Conservation (phyloP, 495 filamentous ascomycete species). For the Staphylotrichum longicolle region DNA sequence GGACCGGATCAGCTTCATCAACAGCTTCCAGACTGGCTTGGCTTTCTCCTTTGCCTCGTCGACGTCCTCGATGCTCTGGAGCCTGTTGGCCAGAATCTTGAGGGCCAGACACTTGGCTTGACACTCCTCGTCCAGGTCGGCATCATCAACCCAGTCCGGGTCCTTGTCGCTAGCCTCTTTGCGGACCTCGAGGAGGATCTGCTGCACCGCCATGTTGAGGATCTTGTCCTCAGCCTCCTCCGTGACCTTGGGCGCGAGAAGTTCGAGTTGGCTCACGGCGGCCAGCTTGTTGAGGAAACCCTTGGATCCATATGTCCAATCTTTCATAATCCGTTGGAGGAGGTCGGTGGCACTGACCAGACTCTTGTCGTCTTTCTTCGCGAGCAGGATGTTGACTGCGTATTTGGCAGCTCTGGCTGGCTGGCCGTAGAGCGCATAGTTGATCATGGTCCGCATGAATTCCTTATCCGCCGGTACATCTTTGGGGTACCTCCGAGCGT, state of each 20-base stretch:
- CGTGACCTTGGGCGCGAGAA: slow-evolving; percentile 70
- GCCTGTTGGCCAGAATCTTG: slow-evolving; percentile 80
- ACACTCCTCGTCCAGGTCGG: slow-evolving; percentile 71
- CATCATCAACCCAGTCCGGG: slow-evolving; percentile 65
- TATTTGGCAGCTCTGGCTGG: slow-evolving; percentile 87
- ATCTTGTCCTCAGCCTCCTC: slow-evolving; percentile 73
- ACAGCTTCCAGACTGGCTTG: slow-evolving; percentile 67
- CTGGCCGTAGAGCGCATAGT: slow-evolving; percentile 75
- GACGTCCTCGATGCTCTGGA: slow-evolving; percentile 62
- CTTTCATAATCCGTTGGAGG: slow-evolving; percentile 66
- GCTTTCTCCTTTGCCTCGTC: slow-evolving; percentile 64
- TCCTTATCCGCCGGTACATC: slow-evolving; percentile 85
- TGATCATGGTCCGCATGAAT: slow-evolving; percentile 74
- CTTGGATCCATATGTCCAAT: slow-evolving; percentile 71
- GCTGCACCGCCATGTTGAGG: slow-evolving; percentile 70
- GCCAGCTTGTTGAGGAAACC: slow-evolving; percentile 84
- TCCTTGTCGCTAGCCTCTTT: slow-evolving; percentile 51
- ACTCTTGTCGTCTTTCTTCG: slow-evolving; percentile 75
- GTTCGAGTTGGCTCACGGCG: slow-evolving; percentile 75
- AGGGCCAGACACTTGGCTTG: slow-evolving; percentile 86
- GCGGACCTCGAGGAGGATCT: slow-evolving; percentile 70
- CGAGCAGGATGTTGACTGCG: slow-evolving; percentile 85
- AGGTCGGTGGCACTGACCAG: slow-evolving; percentile 80
- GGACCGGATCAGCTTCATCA: slow-evolving; percentile 68
- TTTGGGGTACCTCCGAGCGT: slow-evolving; percentile 77